Percentiles rank a stretch among this genome's conserved stretches.
Evolutionary conservation across 345 rosid species (phyloP).

Genomic region (Pistacia vera): DNA sequence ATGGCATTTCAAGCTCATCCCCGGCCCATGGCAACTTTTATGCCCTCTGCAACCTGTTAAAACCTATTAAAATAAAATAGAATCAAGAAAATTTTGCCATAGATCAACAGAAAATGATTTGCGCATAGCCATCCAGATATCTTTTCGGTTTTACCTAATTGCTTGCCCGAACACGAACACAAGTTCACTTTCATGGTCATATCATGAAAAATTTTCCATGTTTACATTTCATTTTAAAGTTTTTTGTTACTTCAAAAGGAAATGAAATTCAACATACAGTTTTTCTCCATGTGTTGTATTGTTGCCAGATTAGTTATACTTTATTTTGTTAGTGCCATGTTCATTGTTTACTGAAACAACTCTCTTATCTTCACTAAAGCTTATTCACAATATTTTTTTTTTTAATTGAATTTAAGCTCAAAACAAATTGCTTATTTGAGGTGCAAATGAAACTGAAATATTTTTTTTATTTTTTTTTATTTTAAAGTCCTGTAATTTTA

Average conservation of each 20-base stretch:
- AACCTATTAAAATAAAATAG: neutral
- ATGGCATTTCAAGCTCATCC: neutral
- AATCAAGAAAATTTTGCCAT: neutral
- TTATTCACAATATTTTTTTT: too few species aligned
- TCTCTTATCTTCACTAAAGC: too few species aligned
- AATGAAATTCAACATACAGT: neutral
- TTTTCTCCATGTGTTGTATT: neutral
- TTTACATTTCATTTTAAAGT: neutral
- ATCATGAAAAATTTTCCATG: slow-evolving; percentile 1
- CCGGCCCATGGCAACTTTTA: too few species aligned
- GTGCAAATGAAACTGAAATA: too few species aligned
- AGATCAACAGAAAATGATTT: neutral
- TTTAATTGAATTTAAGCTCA: too few species aligned
- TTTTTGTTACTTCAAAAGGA: neutral
- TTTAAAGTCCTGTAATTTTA: too few species aligned
- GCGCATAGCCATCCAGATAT: neutral
- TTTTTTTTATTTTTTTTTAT: too few species aligned
- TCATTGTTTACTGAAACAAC: neutral
- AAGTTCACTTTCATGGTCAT: neutral
- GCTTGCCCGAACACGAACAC: neutral
- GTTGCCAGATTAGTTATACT: neutral
- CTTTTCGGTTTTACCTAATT: neutral
- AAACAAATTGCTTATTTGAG: too few species aligned
- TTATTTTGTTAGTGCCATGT: neutral
- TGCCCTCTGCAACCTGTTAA: neutral